Conservation (phyloP, 805 yeast genomes). For the Candida silvicultrix region DNA sequence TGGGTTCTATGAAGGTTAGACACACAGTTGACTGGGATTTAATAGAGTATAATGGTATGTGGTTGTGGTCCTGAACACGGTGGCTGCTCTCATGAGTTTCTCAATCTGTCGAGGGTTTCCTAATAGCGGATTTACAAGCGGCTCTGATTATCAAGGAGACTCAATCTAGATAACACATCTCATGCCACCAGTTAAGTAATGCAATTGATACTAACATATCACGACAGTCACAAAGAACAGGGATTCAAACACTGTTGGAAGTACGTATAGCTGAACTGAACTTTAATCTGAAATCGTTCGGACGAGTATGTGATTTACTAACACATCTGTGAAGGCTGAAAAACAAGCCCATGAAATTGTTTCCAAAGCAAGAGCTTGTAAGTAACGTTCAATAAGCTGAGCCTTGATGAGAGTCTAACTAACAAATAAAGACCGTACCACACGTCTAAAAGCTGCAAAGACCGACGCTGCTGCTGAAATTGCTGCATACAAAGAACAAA, state of each 20-base stretch:
- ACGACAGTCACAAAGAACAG: slow-evolving; percentile 16
- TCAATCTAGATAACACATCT: background rate
- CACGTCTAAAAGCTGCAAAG: slow-evolving; percentile 89
- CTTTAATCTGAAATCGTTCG: too few relatives aligned
- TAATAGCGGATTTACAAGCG: too few relatives aligned
- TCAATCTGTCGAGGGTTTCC: too few relatives aligned
- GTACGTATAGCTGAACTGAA: background rate
- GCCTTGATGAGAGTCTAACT: background rate
- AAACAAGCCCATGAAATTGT: slow-evolving; percentile 97
- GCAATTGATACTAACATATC: background rate
- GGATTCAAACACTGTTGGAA: slow-evolving; percentile 13
- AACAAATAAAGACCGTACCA: slow-evolving; percentile 54
- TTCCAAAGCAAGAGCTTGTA: slow-evolving; percentile 83
- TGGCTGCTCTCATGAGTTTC: too few relatives aligned
- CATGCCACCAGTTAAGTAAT: too few relatives aligned
- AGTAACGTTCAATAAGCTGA: slow-evolving; percentile 30
- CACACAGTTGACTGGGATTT: too few relatives aligned
- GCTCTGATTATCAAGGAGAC: background rate
- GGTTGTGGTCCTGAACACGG: too few relatives aligned
- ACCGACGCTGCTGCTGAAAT: slow-evolving; percentile 88
- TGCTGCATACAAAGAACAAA: slow-evolving; percentile 74
- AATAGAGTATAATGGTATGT: too few relatives aligned
- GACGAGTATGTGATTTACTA: background rate
- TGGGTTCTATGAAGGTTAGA: background rate
- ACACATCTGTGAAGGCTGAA: slow-evolving; percentile 56